phyloP scores from a whole-genome alignment of 371 early-diverging fungal species.

The Circinella minor region DNA sequence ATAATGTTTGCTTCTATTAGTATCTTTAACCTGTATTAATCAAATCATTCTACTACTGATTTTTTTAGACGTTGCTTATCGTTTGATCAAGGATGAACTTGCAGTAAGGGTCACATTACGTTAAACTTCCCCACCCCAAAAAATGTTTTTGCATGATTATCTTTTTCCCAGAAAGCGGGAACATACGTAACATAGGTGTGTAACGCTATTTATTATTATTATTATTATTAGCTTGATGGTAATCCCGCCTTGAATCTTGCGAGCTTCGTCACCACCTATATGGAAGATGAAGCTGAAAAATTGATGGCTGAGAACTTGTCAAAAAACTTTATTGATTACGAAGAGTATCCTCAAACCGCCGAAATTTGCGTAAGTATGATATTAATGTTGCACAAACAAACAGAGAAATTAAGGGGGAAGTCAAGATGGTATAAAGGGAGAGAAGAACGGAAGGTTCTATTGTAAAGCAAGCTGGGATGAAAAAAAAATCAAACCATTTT shows the following conservation, averaged over 20 bases:
- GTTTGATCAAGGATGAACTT: slow-evolving; percentile 50
- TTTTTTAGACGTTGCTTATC: slow-evolving; percentile 42
- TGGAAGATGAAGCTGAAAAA: slow-evolving; percentile 70
- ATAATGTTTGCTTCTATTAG: too few relatives aligned
- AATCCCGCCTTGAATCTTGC: slow-evolving; percentile 75
- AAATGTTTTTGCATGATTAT: too few relatives aligned
- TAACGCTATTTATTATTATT: too few relatives aligned
- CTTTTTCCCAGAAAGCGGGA: too few relatives aligned
- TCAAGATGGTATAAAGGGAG: neutral
- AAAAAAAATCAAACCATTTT: neutral
- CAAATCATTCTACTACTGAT: neutral
- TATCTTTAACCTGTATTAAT: too few relatives aligned
- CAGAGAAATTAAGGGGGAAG: neutral
- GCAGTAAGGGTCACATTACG: slow-evolving; percentile 32
- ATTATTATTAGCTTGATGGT: slow-evolving; percentile 58
- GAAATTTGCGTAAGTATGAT: slow-evolving; percentile 44
- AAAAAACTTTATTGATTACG: slow-evolving; percentile 77
- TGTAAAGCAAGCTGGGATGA: neutral
- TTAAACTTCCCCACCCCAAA: too few relatives aligned
- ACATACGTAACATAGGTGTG: too few relatives aligned
- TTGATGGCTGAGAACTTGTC: slow-evolving; percentile 69
- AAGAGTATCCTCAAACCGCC: slow-evolving; percentile 66
- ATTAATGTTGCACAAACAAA: neutral
- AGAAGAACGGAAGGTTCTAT: neutral
- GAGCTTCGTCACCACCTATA: slow-evolving; percentile 69